A percentile compares a stretch with the other conserved stretches of the same genome.
Conservation (phyloP, 306 rosid species). For the Trifolium dubium region DNA sequence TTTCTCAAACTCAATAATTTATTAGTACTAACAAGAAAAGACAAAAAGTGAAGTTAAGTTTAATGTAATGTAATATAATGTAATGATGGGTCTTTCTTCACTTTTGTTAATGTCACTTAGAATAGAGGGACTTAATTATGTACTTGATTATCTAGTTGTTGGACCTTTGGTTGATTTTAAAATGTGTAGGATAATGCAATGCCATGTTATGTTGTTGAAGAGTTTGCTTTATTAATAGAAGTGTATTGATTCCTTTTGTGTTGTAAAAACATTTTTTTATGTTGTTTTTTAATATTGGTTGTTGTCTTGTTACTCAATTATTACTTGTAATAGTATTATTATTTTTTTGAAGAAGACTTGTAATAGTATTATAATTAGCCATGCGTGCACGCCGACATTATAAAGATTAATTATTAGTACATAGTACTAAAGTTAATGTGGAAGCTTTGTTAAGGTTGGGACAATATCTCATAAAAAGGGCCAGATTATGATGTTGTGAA, state of each 20-base stretch:
- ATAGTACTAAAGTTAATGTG: conserved; percentile 4
- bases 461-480: conserved; percentile 19
- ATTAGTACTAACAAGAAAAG: conserved; percentile 47
- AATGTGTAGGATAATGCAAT: conserved; percentile 44
- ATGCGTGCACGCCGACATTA: conserved; percentile 51
- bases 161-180: conserved; percentile 25
- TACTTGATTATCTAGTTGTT: conserved; percentile 40
- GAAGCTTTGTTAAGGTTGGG: conserved; percentile 26
- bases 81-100: conserved; percentile 43
- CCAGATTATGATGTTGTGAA: conserved; percentile 13
- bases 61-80: not conserved
- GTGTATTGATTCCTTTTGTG: conserved; percentile 21
- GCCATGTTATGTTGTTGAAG: conserved; percentile 37
- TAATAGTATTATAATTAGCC: conserved; percentile 35
- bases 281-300: conserved; percentile 1
- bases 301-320: conserved; percentile 24
- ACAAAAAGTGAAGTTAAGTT: conserved; percentile 23
- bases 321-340: not conserved
- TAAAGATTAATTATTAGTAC: not conserved
- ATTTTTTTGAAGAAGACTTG: too few relatives aligned
- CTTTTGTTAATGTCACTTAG: conserved; percentile 38
- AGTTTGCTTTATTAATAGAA: conserved; percentile 22
- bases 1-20: conserved; percentile 9
- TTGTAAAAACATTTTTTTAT: not conserved
- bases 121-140: conserved; percentile 43